Percentiles rank a stretch among this genome's conserved stretches.
These are phyloP conservation scores for Cytospora mali DNA, from an alignment of 2,329 filamentous ascomycete genomes.

Conservation along the genomic window DNA sequence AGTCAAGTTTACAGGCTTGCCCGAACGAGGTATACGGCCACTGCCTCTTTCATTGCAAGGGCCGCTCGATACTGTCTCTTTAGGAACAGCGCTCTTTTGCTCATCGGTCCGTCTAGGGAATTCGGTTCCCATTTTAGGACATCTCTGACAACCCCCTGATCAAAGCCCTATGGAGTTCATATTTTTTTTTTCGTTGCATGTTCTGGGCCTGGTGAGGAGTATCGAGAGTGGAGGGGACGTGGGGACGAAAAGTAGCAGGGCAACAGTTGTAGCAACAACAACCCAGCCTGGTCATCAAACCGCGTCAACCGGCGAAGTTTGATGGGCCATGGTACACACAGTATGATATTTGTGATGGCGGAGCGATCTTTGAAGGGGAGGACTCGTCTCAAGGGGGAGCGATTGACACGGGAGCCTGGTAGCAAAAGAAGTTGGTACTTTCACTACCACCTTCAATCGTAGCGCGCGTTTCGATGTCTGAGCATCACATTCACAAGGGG, in stretches of 20 bases:
- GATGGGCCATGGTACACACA: not conserved
- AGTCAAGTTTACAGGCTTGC: not conserved
- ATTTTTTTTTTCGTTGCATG: not conserved
- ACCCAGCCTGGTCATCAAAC: not conserved
- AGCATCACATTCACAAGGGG: not conserved
- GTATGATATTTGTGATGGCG: not conserved
- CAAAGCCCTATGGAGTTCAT: not conserved
- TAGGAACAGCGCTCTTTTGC: conserved; percentile 15
- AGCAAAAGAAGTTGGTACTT: not conserved
- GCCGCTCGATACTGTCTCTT: conserved; percentile 23
- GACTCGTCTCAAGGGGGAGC: not conserved
- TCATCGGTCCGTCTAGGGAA: conserved; percentile 13
- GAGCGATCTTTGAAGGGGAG: not conserved
- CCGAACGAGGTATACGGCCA: not conserved
- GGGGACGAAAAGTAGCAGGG: conserved; percentile 3
- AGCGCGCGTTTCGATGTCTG: not conserved
- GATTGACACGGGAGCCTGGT: not conserved
- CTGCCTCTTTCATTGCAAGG: conserved; percentile 11
- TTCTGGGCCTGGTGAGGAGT: conserved; percentile 14
- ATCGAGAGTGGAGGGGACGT: conserved; percentile 17
- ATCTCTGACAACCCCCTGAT: conserved; percentile 24
- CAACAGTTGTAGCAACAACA: not conserved
- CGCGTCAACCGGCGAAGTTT: conserved; percentile 2
- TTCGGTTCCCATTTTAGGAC: conserved; percentile 8
- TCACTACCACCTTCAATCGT: not conserved